Evolutionary conservation across 768 basidiomycete genomes (phyloP).

Genomic region (Nidularia pulvinata): DNA sequence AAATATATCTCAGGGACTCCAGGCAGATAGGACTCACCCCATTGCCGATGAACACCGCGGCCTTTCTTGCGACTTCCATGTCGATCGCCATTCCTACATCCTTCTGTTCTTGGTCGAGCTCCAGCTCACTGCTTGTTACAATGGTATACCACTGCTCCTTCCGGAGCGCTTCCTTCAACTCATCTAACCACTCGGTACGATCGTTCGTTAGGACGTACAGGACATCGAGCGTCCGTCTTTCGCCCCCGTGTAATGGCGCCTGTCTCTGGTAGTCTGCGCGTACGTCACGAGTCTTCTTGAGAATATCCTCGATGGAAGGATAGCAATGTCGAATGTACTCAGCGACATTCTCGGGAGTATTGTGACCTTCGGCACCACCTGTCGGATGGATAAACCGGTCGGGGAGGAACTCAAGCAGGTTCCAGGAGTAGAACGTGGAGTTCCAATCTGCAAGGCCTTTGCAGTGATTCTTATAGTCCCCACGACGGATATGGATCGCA

Average conservation of each 20-base stretch:
- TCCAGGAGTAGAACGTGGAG: conserved; percentile 49
- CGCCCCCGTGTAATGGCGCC: conserved; percentile 12
- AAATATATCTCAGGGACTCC: conserved; percentile 1
- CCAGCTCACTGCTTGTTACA: conserved; percentile 41
- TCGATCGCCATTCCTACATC: conserved; percentile 51
- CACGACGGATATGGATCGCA: conserved; percentile 52
- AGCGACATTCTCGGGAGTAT: conserved; percentile 35
- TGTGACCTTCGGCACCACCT: conserved; percentile 25
- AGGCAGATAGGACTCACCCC: conserved; percentile 35
- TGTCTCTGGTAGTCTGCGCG: conserved; percentile 29
- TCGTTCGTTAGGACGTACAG: conserved; percentile 55
- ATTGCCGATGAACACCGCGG: conserved; percentile 54
- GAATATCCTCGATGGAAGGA: conserved; percentile 37
- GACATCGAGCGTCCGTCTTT: conserved; percentile 28
- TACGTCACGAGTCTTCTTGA: conserved; percentile 37
- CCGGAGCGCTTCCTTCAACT: conserved; percentile 32
- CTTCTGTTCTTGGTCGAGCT: conserved; percentile 40
- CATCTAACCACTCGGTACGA: conserved; percentile 37
- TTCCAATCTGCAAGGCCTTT: conserved; percentile 36
- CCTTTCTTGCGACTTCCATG: conserved; percentile 50
- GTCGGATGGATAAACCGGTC: conserved; percentile 41
- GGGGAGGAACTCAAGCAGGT: conserved; percentile 39
- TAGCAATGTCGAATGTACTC: conserved; percentile 42
- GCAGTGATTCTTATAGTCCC: conserved; percentile 46
- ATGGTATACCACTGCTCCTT: conserved; percentile 45